Evolutionary conservation across 495 filamentous ascomycete genomes (phyloP).

Genomic region (Tuber brumale): DNA sequence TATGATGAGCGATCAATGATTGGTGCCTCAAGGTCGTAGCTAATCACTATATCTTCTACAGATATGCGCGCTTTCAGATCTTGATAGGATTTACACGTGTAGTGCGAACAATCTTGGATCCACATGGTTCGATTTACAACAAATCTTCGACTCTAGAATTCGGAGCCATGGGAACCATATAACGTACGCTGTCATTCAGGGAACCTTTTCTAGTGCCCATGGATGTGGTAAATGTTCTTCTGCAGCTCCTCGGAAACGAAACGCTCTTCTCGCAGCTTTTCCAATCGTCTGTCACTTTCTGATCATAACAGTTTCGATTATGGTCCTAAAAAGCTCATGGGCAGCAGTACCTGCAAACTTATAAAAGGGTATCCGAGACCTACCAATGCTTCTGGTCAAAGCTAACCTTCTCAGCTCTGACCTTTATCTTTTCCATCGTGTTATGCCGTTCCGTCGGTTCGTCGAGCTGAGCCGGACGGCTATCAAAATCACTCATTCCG

Average conservation of each 20-base stretch:
- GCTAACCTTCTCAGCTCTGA: slow-evolving; percentile 67
- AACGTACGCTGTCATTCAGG: slow-evolving; percentile 45
- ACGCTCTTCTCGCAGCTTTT: no score
- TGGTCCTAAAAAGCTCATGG: slow-evolving; percentile 87
- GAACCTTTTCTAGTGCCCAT: not conserved
- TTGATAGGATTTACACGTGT: slow-evolving; percentile 67
- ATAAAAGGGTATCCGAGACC: slow-evolving; percentile 52
- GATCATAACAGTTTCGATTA: slow-evolving; percentile 83
- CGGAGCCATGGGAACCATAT: slow-evolving; percentile 64
- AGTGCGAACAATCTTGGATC: slow-evolving; percentile 47
- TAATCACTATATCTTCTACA: slow-evolving; percentile 20
- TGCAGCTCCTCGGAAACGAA: no score
- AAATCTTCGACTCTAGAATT: slow-evolving; percentile 17
- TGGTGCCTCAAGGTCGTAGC: not conserved
- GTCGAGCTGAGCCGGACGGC: slow-evolving; percentile 73
- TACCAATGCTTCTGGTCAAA: not conserved
- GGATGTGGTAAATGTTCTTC: not conserved
- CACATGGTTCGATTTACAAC: no score
- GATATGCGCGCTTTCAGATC: slow-evolving; percentile 70
- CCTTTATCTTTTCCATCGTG: slow-evolving; percentile 70
- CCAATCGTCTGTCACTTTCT: slow-evolving; percentile 92
- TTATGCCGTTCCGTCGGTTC: slow-evolving; percentile 70
- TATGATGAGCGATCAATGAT: no score
- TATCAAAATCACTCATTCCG: slow-evolving; percentile 85
- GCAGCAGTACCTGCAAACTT: slow-evolving; percentile 89